Evolutionary conservation across 2,329 filamentous ascomycete species (phyloP).

Genomic region (Magnaporthales sp.): DNA sequence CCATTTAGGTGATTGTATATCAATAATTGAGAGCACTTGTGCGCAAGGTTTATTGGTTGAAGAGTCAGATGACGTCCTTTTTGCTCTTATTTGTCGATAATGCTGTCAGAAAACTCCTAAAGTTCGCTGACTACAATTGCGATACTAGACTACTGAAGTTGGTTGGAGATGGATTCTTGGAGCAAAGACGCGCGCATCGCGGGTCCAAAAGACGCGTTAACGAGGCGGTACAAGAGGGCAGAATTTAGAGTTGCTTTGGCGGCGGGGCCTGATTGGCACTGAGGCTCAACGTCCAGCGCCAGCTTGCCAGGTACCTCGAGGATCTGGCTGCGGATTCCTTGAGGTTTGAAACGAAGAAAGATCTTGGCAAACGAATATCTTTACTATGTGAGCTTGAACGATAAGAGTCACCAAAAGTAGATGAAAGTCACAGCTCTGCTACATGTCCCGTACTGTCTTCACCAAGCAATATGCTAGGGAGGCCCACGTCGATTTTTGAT

Average conservation of each 20-base stretch:
- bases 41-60: not conserved
- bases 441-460: not conserved
- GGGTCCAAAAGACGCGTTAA: not conserved
- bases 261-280: not conserved
- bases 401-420: not conserved
- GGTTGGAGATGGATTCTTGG: not conserved
- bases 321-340: not conserved
- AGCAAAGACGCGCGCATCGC: not conserved
- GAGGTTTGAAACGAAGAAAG: not conserved
- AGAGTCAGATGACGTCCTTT: not conserved
- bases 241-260: not conserved
- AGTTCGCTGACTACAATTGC: not conserved
- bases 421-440: not conserved
- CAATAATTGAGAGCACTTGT: not conserved
- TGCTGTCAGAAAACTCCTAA: not conserved
- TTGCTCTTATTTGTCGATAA: not conserved
- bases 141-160: not conserved
- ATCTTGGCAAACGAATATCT: too few relatives aligned
- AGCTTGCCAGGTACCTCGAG: not conserved
- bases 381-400: too few relatives aligned
- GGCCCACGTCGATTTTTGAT: not conserved
- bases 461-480: not conserved
- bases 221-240: not conserved
- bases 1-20: slow-evolving; percentile 3
- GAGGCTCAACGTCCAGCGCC: not conserved